phyloP scores from a whole-genome alignment of 23 red algal genomes.

The Gracilariopsis chorda region DNA sequence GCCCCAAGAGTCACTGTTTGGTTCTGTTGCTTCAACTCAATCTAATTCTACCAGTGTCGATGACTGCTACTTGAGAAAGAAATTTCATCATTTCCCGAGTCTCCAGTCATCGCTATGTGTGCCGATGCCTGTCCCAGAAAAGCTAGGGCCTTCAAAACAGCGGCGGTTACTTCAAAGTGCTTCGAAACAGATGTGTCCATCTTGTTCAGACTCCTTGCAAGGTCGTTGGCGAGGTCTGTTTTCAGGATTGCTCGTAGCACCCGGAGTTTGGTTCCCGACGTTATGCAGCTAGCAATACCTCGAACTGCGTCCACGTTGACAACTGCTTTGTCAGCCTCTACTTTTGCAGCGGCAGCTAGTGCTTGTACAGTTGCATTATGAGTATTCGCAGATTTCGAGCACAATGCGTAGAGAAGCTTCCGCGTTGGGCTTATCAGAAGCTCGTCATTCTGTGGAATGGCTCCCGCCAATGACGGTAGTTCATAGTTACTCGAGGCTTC shows the following conservation, averaged over 20 bases:
- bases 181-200: slow-evolving; percentile 14
- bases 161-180: slow-evolving; percentile 43
- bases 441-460: background rate
- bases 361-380: slow-evolving; percentile 1
- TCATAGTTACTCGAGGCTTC: background rate
- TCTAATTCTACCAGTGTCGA: background rate
- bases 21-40: too few species aligned
- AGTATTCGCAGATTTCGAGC: background rate
- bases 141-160: slow-evolving; percentile 24
- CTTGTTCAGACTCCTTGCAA: slow-evolving; percentile 32
- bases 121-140: slow-evolving; percentile 28
- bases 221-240: slow-evolving; percentile 32
- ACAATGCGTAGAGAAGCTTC: slow-evolving; percentile 21
- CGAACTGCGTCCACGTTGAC: background rate
- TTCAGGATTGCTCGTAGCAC: slow-evolving; percentile 37
- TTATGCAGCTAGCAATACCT: slow-evolving; percentile 36
- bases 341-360: slow-evolving; percentile 3
- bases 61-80: background rate
- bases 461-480: background rate
- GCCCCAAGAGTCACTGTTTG: too few species aligned
- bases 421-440: background rate
- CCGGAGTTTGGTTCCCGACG: slow-evolving; percentile 2
- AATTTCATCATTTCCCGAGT: slow-evolving; percentile 8
- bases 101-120: background rate
- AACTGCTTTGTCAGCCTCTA: slow-evolving; percentile 20